A percentile compares a stretch with the other conserved stretches of the same genome.
Conservation (phyloP, 352 stramenopile genomes). For the Phytophthora ramorum region DNA sequence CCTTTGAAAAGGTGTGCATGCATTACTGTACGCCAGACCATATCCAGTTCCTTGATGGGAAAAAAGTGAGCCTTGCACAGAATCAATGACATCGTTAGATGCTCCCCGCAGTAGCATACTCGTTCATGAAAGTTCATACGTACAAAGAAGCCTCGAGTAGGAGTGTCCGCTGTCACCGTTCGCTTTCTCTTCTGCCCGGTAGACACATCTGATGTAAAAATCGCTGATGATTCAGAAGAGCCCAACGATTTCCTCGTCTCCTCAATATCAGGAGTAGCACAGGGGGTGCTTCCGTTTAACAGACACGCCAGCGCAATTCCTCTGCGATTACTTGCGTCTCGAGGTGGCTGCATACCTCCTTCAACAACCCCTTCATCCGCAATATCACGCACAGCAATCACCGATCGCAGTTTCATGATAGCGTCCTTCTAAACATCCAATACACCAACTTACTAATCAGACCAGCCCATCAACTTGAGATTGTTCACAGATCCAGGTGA, state of each 20-base stretch:
- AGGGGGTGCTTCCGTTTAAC: constrained; percentile 43
- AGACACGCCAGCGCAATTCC: constrained; percentile 22
- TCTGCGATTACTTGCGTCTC: constrained; percentile 1
- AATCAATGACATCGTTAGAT: background rate
- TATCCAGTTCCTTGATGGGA: constrained; percentile 57
- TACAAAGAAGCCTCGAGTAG: constrained; percentile 45
- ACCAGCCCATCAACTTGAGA: background rate
- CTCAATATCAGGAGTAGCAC: constrained; percentile 1
- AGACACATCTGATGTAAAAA: constrained; percentile 3
- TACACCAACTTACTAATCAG: background rate
- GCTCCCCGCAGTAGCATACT: background rate
- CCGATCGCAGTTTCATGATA: constrained; percentile 22
- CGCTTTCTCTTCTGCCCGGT: constrained; percentile 44
- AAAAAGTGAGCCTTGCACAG: constrained; percentile 59
- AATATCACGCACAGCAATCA: constrained; percentile 2
- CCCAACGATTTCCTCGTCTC: constrained; percentile 17
- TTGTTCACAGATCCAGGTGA: background rate
- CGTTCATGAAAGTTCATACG: constrained; percentile 7
- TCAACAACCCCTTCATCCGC: background rate
- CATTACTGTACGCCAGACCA: constrained; percentile 69
- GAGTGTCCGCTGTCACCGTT: background rate
- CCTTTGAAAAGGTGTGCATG: constrained; percentile 68
- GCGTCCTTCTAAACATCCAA: constrained; percentile 23
- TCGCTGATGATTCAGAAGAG: constrained; percentile 25
- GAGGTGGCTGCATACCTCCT: constrained; percentile 1